Evolutionary conservation across 2,329 filamentous ascomycete genomes (phyloP), one percentile per base, ranked within the genome.

Genomic region (Lecanosticta acicola): DNA sequence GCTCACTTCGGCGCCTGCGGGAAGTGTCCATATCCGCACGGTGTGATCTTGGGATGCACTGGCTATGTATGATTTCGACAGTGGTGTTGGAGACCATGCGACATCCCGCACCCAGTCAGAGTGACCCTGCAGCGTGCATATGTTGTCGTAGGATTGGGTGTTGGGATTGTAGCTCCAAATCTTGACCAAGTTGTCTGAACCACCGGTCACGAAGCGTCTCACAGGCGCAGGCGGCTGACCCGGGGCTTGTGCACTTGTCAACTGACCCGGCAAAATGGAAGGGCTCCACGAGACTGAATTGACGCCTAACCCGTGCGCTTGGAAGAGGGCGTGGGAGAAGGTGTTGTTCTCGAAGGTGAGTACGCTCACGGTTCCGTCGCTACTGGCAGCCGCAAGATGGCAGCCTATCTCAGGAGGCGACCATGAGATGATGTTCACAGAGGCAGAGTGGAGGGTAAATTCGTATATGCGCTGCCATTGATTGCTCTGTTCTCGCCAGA

Each of bases 51-150:
- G 90, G 43, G 85, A 90, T 9, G 91, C 93, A 39, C 85, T 91
- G 21, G 93, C 93, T 65, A 98, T 96, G 72, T 98, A 98, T 48
- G 84, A 88, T 77, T 95, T 96, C 61, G 90, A 87, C 48, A 98
- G 77, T 45, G 97, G 87, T 18, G 89, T 96, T 9, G 93, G 93
- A 40, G 86, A 91, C 93, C 93, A 98, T 11, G 91, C 87, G 10
- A 98, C 93, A 67, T 98, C 93, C 54, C 93, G 83, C 45, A 98
- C 93, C 93, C 93, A 98, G 73, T 97, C 93, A 4, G 81, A 79
- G 71, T 98, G 93, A 53, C 93, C 93, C 1, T 76, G 70, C 55
- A 98, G 74, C 9, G 84, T 85, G 20, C 68, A 71, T 63, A 81
- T 59, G 50, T 63, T 63, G 51, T 63, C 59, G 50, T 62, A 66